Conservation (phyloP, 2,329 filamentous ascomycete genomes). For the Aspergillus sp. region DNA sequence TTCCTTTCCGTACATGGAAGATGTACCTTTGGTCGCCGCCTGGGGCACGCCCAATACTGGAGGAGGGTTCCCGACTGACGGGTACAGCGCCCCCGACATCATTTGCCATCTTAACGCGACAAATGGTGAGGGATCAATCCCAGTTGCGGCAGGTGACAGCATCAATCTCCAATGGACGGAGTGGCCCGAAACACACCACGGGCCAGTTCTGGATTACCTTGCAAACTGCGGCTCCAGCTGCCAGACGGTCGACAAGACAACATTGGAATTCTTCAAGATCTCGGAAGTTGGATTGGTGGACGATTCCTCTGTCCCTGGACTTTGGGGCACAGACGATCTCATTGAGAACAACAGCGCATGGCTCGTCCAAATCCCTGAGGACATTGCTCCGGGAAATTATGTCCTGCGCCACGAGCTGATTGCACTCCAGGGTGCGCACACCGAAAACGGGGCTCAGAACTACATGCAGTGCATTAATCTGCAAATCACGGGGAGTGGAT, state of each 20-base stretch:
- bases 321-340: conserved; percentile 56
- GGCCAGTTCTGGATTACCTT: conserved; percentile 62
- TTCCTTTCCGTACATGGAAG: conserved; percentile 29
- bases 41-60: conserved; percentile 54
- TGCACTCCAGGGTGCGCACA: conserved; percentile 46
- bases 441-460: conserved; percentile 47
- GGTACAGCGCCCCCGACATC: conserved; percentile 48
- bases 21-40: conserved; percentile 46
- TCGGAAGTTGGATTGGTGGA: conserved; percentile 52
- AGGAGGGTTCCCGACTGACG: conserved; percentile 49
- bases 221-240: conserved; percentile 58
- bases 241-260: conserved; percentile 49
- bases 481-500: conserved; percentile 54
- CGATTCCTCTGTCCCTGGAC: conserved; percentile 41
- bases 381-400: conserved; percentile 50
- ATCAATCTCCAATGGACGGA: conserved; percentile 60
- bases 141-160: conserved; percentile 57
- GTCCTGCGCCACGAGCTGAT: conserved; percentile 54
- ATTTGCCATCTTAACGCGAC: conserved; percentile 61
- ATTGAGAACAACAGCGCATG: conserved; percentile 50
- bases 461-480: conserved; percentile 60
- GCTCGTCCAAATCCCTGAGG: conserved; percentile 45
- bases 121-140: conserved; percentile 50
- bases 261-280: conserved; percentile 63
- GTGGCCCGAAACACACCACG: conserved; percentile 64